phyloP scores from a whole-genome alignment of 2,329 filamentous ascomycete species.

The Trichoderma harzianum region DNA sequence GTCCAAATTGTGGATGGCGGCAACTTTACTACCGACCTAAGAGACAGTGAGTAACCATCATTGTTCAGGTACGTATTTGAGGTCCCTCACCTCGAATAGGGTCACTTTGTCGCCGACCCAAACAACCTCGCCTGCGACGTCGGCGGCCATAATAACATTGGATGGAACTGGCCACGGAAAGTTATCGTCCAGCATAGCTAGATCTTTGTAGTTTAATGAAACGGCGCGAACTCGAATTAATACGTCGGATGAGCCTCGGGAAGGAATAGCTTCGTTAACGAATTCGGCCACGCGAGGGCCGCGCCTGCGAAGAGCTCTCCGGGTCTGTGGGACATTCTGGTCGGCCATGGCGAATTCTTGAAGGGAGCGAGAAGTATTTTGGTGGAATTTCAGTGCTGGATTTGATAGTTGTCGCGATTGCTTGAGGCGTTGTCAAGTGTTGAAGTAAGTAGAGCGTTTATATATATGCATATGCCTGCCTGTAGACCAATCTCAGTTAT shows the following conservation, averaged over 20 bases:
- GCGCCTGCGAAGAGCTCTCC: conserved; percentile 8
- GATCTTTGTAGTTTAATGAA: conserved; percentile 11
- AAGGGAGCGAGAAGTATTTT: not conserved
- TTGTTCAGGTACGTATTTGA: not conserved
- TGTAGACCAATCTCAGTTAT: not conserved
- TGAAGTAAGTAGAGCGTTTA: too few species aligned
- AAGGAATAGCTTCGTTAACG: not conserved
- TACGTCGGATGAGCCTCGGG: conserved; percentile 3
- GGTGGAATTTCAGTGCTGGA: not conserved
- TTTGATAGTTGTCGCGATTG: not conserved
- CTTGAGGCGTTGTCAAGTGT: not conserved
- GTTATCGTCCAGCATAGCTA: not conserved
- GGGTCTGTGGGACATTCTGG: not conserved
- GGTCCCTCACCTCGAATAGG: not conserved
- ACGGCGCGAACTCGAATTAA: conserved; percentile 13
- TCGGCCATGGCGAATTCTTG: not conserved
- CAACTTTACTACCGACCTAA: not conserved
- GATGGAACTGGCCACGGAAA: not conserved
- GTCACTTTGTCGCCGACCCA: not conserved
- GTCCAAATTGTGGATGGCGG: conserved; percentile 1
- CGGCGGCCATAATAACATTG: not conserved
- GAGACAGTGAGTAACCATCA: not conserved
- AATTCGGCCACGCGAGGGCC: not conserved
- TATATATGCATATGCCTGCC: not conserved
- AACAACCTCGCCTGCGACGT: conserved; percentile 9